These are phyloP conservation scores for Coniochaeta sp. DNA, from an alignment of 2,329 filamentous ascomycete species.

Conservation along the genomic window DNA sequence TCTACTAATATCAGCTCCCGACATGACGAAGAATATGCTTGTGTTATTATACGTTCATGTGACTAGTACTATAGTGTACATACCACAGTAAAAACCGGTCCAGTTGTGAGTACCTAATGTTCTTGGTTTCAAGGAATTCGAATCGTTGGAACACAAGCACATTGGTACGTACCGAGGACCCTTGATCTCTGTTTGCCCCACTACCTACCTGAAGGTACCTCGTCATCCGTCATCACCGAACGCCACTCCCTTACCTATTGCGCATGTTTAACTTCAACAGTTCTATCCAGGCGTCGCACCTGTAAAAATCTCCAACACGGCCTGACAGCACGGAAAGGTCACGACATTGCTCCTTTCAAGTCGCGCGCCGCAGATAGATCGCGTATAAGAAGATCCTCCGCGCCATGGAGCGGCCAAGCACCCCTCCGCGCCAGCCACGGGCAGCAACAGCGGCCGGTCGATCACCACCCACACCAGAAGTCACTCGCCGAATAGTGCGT, in stretches of 20 bases:
- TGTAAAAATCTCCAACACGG: background rate
- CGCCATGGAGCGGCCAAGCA: slow-evolving; percentile 38
- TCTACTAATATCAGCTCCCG: background rate
- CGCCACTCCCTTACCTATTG: background rate
- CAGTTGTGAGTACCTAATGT: too few species aligned
- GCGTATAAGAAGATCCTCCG: background rate
- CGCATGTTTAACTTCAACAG: background rate
- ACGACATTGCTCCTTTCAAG: background rate
- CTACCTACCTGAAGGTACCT: too few species aligned
- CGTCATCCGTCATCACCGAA: background rate
- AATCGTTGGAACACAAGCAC: background rate
- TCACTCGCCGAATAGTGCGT: slow-evolving; percentile 47
- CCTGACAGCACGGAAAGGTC: background rate
- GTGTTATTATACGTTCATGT: background rate
- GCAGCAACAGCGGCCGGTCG: slow-evolving; percentile 5
- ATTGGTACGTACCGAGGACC: background rate
- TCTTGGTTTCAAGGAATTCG: background rate
- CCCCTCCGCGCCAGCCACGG: slow-evolving; percentile 29
- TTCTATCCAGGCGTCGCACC: background rate
- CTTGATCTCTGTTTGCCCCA: background rate
- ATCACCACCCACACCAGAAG: slow-evolving; percentile 47
- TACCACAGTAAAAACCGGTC: too few species aligned
- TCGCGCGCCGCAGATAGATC: background rate
- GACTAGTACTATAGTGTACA: too few species aligned
- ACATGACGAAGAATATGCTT: background rate